Conservation (phyloP, 2,329 filamentous ascomycete genomes). For the Scedosporium apiospermum region DNA sequence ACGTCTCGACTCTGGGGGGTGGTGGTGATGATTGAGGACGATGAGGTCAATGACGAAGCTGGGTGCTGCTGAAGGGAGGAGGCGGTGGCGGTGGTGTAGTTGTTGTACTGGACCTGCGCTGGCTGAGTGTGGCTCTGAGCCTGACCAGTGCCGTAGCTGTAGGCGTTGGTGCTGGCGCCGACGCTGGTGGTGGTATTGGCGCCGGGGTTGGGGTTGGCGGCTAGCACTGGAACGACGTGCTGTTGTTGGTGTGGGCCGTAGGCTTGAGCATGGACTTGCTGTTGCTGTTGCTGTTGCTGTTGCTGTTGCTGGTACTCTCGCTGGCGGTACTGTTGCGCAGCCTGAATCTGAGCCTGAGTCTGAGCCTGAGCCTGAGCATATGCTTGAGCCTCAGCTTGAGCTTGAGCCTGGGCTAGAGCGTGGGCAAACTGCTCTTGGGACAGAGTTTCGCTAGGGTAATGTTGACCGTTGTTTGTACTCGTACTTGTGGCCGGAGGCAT, state of each 20-base stretch:
- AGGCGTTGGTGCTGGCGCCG: slow-evolving; percentile 13
- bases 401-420: not conserved
- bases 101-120: slow-evolving; percentile 12
- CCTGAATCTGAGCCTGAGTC: slow-evolving; percentile 15
- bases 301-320: slow-evolving; percentile 16
- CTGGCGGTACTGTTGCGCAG: slow-evolving; percentile 11
- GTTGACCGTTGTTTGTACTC: not conserved
- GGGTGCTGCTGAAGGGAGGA: slow-evolving; percentile 19
- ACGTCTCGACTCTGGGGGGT: slow-evolving; percentile 56
- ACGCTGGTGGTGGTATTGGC: slow-evolving; percentile 24
- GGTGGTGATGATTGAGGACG: slow-evolving; percentile 42
- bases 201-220: slow-evolving; percentile 11
- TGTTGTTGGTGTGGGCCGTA: slow-evolving; percentile 11
- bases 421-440: not conserved
- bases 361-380: not conserved
- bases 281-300: slow-evolving; percentile 19
- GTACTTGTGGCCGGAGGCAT: not conserved
- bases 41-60: slow-evolving; percentile 16
- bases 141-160: too few relatives aligned
- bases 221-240: slow-evolving; percentile 2
- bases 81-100: slow-evolving; percentile 1
- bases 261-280: slow-evolving; percentile 1
- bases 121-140: slow-evolving; percentile 7
- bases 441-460: slow-evolving; percentile 1
- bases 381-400: slow-evolving; percentile 5